Conservation (phyloP, 305 asterid genomes). For the Fraxinus latifolia region DNA sequence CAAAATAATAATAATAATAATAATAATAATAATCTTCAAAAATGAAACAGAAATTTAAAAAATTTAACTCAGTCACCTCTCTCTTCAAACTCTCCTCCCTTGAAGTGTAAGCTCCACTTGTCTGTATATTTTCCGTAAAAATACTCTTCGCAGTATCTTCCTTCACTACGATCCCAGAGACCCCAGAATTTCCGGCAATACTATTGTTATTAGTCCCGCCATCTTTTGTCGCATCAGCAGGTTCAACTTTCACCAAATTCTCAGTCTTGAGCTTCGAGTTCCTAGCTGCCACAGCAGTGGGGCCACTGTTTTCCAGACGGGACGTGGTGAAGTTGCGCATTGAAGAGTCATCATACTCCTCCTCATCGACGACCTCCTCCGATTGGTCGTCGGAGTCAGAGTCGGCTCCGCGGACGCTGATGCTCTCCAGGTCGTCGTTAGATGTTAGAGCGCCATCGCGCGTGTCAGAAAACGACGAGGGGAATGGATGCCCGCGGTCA, state of each 20-base stretch:
- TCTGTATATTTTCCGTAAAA: conserved; percentile 74
- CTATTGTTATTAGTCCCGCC: conserved; percentile 21
- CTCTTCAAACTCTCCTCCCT: conserved; percentile 89
- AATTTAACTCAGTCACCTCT: conserved; percentile 52
- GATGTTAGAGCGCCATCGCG: conserved; percentile 88
- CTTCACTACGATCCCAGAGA: conserved; percentile 34
- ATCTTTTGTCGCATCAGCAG: conserved; percentile 55
- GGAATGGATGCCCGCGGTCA: conserved; percentile 79
- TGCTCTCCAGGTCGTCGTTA: conserved; percentile 91
- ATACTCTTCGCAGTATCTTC: conserved; percentile 44
- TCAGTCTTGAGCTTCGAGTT: conserved; percentile 68
- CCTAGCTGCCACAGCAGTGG: conserved; percentile 41
- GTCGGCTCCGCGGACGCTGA: conserved; percentile 88
- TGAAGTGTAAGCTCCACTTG: conserved; percentile 91
- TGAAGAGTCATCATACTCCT: conserved; percentile 70
- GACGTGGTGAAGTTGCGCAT: conserved; percentile 87
- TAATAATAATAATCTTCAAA: background rate
- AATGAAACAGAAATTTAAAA: conserved; percentile 4
- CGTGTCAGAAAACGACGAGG: conserved; percentile 81
- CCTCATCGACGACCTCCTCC: conserved; percentile 77
- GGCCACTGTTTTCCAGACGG: conserved; percentile 59
- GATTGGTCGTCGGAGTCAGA: conserved; percentile 89
- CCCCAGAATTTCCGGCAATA: conserved; percentile 42
- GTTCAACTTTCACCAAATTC: conserved; percentile 60
- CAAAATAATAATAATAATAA: background rate